Evolutionary conservation across 441 rosid genomes (phyloP), one percentile per base, ranked within the genome.

Genomic region (Adansonia gregorii): DNA sequence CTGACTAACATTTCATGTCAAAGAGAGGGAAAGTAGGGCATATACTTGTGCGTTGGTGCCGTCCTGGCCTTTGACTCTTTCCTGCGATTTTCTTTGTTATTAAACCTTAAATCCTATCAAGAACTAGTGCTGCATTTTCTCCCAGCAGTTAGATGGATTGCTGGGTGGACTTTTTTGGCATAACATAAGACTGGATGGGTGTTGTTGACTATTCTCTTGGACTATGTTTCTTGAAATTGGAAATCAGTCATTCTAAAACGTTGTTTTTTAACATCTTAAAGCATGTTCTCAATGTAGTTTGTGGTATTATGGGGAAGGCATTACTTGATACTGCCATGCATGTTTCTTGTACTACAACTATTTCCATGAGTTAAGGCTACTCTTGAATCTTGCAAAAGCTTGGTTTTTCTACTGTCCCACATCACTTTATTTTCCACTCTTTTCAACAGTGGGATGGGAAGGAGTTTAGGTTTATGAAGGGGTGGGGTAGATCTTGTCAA

Each of bases 361-460:
- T 8, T 65, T 39, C 20, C 48, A 0, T 11, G 22, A n/a, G 15
- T 9, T 6, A 39, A 39, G 49, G 49, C 48, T 10, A 7, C 31
- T 60, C 31, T 22, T 64, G 43, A 64, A 64, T 64, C 46, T 17
- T 67, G 72, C 55, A 67, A 65, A 65, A 65, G 49, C 69, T 67
- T 45, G 46, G 43, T 31, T 39, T 64, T 35, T 31, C 45, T 64
- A 10, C n/a, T 19, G 46, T 46, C 52, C 3, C 9, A 10, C 17
- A 67, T 67, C 52, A 10, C 17, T n/a, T 41, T 9, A 52, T 17
- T 19, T 66, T 6, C 43, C 43, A 0, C 17, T 61, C 9, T 4
- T 67, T 67, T 20, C 45, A 8, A 20, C 19, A 10, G 72, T 45
- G 9, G 55, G 72, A 46, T 19, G 35, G 71, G 24, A 65, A 65